Conservation (phyloP, 148 eudicot species). For the Nyssa sinensis region DNA sequence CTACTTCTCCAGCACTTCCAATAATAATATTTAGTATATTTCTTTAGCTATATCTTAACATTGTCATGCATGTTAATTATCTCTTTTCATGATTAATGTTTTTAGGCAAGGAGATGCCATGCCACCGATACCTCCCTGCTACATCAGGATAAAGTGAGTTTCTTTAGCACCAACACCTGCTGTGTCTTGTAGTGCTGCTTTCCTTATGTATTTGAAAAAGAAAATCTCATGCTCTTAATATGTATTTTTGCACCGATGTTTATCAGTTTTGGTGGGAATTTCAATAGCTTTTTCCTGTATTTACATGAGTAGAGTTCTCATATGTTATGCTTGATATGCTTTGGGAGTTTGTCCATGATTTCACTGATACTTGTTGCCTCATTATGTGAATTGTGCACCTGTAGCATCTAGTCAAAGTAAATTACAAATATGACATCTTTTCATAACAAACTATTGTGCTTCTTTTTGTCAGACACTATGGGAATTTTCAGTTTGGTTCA, state of each 20-base stretch:
- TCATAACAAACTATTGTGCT: background rate
- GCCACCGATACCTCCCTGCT: constrained; percentile 57
- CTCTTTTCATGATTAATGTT: background rate
- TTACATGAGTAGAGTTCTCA: background rate
- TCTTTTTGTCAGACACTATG: background rate
- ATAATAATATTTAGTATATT: background rate
- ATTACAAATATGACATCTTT: too few species aligned
- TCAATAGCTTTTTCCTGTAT: background rate
- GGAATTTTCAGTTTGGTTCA: too few species aligned
- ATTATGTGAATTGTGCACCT: background rate
- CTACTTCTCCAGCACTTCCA: background rate
- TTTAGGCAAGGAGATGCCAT: constrained; percentile 55
- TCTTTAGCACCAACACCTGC: background rate
- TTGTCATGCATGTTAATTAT: background rate
- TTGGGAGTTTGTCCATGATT: background rate
- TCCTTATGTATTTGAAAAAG: background rate
- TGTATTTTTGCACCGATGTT: background rate
- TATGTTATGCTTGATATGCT: background rate
- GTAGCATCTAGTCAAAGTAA: background rate
- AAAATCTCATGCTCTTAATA: background rate
- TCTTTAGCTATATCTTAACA: background rate
- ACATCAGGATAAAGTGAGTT: constrained; percentile 72
- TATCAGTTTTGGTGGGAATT: background rate
- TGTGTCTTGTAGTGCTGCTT: background rate
- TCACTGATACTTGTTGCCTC: background rate